phyloP scores from a whole-genome alignment of 176 grass and related monocot genomes.

The Oryza coarctata region DNA sequence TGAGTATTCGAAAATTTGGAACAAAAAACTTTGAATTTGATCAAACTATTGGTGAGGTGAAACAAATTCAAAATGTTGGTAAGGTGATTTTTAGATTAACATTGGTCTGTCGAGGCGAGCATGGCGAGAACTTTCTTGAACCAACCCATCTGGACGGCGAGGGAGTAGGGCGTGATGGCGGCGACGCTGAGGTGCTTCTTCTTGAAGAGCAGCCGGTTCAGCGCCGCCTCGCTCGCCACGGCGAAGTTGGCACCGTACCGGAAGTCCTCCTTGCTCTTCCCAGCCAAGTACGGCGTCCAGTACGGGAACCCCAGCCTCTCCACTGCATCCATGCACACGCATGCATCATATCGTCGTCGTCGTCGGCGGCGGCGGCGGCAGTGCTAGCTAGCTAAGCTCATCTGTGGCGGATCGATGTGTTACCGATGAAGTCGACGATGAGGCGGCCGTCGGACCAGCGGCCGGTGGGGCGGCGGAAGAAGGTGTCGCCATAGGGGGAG shows the following conservation, averaged over 20 bases:
- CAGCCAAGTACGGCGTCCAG: conserved; percentile 54
- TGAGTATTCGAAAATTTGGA: no score
- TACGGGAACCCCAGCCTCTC: conserved; percentile 50
- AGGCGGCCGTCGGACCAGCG: conserved; percentile 74
- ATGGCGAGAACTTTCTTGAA: conserved; percentile 53
- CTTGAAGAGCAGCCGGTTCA: conserved; percentile 56
- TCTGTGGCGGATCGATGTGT: no score
- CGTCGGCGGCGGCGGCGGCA: no score
- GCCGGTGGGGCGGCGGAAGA: conserved; percentile 71
- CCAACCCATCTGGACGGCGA: conserved; percentile 65
- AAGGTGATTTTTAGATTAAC: not conserved
- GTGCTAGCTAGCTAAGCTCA: not conserved
- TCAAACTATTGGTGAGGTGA: no score
- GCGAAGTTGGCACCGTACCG: conserved; percentile 74
- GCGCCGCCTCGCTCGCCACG: conserved; percentile 64
- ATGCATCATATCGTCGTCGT: not conserved
- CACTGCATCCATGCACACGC: conserved; percentile 18
- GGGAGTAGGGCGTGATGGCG: conserved; percentile 53
- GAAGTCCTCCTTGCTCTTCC: conserved; percentile 47
- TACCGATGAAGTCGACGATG: conserved; percentile 74
- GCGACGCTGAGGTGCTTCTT: conserved; percentile 39
- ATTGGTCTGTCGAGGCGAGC: conserved; percentile 31
- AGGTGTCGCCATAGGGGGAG: conserved; percentile 70
- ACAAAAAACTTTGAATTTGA: no score
- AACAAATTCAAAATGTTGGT: no score